These are phyloP conservation scores for Raphanus sativus DNA, from an alignment of 345 rosid genomes.

Conservation along the genomic window DNA sequence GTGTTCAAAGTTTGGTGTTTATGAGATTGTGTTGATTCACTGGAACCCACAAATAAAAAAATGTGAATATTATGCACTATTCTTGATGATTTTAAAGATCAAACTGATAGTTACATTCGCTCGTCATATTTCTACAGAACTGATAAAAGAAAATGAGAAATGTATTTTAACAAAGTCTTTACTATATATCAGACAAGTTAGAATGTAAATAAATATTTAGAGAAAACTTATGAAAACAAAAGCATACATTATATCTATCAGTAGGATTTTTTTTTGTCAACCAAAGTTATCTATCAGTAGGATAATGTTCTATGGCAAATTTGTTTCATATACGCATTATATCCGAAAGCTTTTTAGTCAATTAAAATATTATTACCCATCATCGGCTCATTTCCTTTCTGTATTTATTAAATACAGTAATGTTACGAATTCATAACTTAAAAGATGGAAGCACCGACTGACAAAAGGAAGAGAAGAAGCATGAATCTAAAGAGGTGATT, in stretches of 20 bases:
- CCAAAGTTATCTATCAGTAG: neutral
- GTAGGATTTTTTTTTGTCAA: no score
- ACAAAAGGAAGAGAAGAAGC: neutral
- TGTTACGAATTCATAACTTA: neutral
- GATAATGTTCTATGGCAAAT: conserved; percentile 16
- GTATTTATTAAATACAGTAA: neutral
- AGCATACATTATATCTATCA: neutral
- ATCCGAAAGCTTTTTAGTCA: neutral
- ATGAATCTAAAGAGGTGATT: neutral
- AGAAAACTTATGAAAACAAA: neutral
- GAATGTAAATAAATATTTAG: neutral
- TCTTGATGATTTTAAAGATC: conserved; percentile 7
- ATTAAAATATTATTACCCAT: conserved; percentile 32
- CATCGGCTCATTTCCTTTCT: conserved; percentile 1
- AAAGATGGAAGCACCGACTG: neutral
- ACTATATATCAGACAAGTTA: neutral
- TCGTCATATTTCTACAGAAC: neutral
- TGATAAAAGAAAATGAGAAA: neutral
- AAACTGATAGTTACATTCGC: neutral
- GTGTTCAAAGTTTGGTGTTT: conserved; percentile 32
- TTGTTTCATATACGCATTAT: conserved; percentile 8
- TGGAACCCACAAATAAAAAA: conserved; percentile 39
- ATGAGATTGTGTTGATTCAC: conserved; percentile 37
- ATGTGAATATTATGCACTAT: conserved; percentile 19
- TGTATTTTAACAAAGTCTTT: no score